Conservation (phyloP, 106 monocot species). For the Acorus calamus region DNA sequence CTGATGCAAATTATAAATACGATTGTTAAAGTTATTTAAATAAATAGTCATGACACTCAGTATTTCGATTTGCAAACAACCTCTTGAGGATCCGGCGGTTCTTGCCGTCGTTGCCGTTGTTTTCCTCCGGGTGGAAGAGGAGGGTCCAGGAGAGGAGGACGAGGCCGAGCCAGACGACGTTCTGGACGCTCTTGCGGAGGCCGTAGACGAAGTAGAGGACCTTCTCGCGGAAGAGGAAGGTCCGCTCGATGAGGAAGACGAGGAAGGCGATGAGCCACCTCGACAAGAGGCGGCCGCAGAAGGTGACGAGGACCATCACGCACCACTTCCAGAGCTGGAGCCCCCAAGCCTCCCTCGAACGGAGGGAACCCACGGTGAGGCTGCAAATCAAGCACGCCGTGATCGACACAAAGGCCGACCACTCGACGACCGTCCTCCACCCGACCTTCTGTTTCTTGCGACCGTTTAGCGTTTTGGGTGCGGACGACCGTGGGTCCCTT, state of each 20-base stretch:
- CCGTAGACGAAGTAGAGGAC: conserved; percentile 25
- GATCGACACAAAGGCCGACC: conserved; percentile 20
- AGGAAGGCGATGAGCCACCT: conserved; percentile 31
- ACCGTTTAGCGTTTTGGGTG: not conserved
- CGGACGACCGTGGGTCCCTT: not conserved
- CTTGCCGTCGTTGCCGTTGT: conserved; percentile 1
- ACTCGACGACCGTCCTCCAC: not conserved
- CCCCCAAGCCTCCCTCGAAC: conserved; percentile 7
- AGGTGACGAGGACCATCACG: conserved; percentile 26
- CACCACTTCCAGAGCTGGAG: conserved; percentile 57
- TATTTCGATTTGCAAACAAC: too few relatives aligned
- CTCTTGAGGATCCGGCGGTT: not conserved
- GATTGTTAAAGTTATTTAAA: too few relatives aligned
- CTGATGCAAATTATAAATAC: too few relatives aligned
- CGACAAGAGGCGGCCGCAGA: conserved; percentile 48
- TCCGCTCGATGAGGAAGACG: conserved; percentile 32
- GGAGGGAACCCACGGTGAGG: conserved; percentile 9
- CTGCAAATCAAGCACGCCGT: conserved; percentile 23
- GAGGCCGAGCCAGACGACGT: conserved; percentile 21
- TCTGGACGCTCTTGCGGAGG: conserved; percentile 16
- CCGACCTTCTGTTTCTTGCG: not conserved
- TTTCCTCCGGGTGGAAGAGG: conserved; percentile 9
- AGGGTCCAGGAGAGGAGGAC: conserved; percentile 14
- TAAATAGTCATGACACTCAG: too few relatives aligned
- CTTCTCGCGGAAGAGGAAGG: conserved; percentile 14